Conservation (phyloP, 1,284 basidiomycete genomes). For the Trichosporon ovoides region DNA sequence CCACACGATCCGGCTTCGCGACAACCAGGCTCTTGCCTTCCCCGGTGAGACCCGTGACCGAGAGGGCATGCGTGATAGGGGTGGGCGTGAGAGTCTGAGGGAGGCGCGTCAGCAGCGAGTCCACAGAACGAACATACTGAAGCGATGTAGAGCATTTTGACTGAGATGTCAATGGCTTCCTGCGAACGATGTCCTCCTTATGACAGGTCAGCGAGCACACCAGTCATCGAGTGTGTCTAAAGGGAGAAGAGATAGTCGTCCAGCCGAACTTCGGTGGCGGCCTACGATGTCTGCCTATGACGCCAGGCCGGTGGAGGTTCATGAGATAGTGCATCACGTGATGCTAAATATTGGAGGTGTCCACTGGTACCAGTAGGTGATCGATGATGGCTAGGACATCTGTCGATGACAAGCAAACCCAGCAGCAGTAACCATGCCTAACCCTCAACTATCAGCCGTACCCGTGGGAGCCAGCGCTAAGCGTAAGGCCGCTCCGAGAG, state of each 20-base stretch:
- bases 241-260: neutral
- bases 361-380: neutral
- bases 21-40: slow-evolving; percentile 31
- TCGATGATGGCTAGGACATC: neutral
- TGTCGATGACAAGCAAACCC: neutral
- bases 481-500: slow-evolving; percentile 36
- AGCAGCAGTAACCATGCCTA: slow-evolving; percentile 13
- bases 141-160: slow-evolving; percentile 39
- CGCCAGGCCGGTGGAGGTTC: neutral
- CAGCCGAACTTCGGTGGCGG: neutral
- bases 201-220: neutral
- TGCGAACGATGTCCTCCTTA: neutral
- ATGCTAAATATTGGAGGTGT: neutral
- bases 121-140: slow-evolving; percentile 27
- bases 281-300: neutral
- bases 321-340: neutral
- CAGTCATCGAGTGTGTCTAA: neutral
- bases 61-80: slow-evolving; percentile 38
- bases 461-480: slow-evolving; percentile 23
- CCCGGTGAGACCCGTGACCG: slow-evolving; percentile 28
- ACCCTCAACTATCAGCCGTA: slow-evolving; percentile 22
- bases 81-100: slow-evolving; percentile 47
- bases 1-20: slow-evolving; percentile 42
- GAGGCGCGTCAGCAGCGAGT: neutral
- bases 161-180: neutral